Base-by-base conservation (phyloP, 2,329 filamentous ascomycete species). In the Aspergillus sp. region DNA sequence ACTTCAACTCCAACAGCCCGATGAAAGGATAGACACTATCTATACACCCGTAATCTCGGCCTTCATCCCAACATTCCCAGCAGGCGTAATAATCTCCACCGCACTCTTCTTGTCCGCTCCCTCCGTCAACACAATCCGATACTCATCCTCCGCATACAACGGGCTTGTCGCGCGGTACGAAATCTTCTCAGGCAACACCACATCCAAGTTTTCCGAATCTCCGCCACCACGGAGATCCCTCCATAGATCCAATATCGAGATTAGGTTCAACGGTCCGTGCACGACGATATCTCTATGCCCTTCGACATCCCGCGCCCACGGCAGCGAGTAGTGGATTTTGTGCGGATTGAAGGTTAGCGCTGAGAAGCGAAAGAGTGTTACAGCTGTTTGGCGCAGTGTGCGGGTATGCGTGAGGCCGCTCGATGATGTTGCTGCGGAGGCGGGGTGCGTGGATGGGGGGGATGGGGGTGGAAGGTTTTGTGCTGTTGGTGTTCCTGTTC, bases 151-250 rank as follows among this genome's bases (percentile, higher is more conserved):
- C 1, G 74, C 79, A 72, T 82, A 83, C 19, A 82, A 60, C 4
- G 80, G 79, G 57, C 72, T 78, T 14, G 80, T 82, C 21, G 80
- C 80, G 12, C 80, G 70, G 63, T 83, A 83, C 3, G 64, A 68
- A 46, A 82, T 78, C 43, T 70, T 76, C 60, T 72, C 68, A 1
- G 80, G 80, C 3, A 78, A 61, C 3, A 54, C 17, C n/a, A 15
- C 3, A 21, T 45, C 24, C 31, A 45, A 17, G 70, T 51, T 62
- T 7, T 59, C 21, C 6, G 21, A 62, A 3, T 59, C 60, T 4
- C 27, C 27, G 24, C 50, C 59, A 4, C 63, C 61, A 1, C 66
- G 70, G 27, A 68, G 65, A 59, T 79, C 77, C 37, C 77, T 68
- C 77, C 77, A 79, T 23, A 79, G 61, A 63, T 79, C 74, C 40